These are phyloP conservation scores for Neurospora sp. DNA, from an alignment of 495 filamentous ascomycete species.

Conservation along the genomic window DNA sequence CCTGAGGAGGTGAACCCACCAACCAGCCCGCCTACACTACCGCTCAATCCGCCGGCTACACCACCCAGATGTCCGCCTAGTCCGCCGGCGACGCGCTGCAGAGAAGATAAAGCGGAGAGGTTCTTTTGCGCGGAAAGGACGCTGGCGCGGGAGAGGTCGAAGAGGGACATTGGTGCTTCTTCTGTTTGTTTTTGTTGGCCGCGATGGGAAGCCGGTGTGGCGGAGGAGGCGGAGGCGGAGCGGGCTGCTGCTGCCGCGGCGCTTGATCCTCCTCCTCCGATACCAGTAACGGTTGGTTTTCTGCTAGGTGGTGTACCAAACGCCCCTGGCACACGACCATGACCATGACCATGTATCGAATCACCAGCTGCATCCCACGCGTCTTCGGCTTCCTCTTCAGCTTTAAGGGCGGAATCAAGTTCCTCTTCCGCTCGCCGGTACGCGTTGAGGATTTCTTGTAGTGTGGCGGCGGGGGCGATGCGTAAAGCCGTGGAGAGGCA, in stretches of 20 bases:
- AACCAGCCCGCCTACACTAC: background rate
- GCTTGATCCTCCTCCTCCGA: background rate
- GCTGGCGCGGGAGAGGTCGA: constrained; percentile 75
- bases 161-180: constrained; percentile 87
- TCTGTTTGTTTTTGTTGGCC: constrained; percentile 65
- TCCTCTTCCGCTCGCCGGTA: constrained; percentile 89
- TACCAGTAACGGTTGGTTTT: background rate
- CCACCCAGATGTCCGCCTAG: background rate
- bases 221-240: too few relatives aligned
- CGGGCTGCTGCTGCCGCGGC: constrained; percentile 15
- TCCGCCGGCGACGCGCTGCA: constrained; percentile 21
- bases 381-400: constrained; percentile 64
- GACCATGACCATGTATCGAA: constrained; percentile 40
- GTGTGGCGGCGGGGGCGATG: constrained; percentile 64
- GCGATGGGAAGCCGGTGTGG: too few relatives aligned
- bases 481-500: constrained; percentile 77
- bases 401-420: constrained; percentile 53
- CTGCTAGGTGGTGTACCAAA: constrained; percentile 31
- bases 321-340: constrained; percentile 14
- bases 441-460: constrained; percentile 74
- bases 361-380: constrained; percentile 64
- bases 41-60: constrained; percentile 1
- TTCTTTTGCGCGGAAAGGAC: constrained; percentile 60
- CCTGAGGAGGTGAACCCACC: background rate
- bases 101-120: constrained; percentile 35